Base-by-base conservation (phyloP, 768 basidiomycete species). In the Leccinellum luteum region DNA sequence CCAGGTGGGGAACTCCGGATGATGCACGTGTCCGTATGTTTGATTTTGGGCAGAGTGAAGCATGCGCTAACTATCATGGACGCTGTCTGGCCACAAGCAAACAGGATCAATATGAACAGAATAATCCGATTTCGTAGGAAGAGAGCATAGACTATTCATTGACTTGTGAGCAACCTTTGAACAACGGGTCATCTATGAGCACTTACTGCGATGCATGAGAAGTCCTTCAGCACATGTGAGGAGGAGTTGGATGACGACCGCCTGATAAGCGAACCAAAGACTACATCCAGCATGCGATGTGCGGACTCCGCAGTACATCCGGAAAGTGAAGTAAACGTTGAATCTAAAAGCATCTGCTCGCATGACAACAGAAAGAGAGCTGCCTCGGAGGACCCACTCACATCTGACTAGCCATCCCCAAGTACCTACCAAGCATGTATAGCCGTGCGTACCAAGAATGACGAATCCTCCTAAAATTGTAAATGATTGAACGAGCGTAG, bases 201-300 rank as follows among this genome's bases (percentile, higher is more conserved):
- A 59, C 68, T 32, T 56, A 69, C 68, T 35, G 25, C 56, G 64
- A 27, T 15, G 54, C 60, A 70, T 64, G 13, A 68, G 51, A 10
- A 63, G 21, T 4, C 8, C 23, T 52, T 66, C 58, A 2, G 53
- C 64, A 13, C 48, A 43, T n/a, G 25, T 1, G 3, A 70, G 52
- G 12, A 69, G 52, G 15, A 49, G 7, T 41, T 70, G 66, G 15
- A 63, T 19, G 6, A 51, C 15, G 8, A 19, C 0, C 3, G 66
- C 58, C 51, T 70, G 62, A 51, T 59, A 69, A 1, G 3, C 5
- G 23, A 57, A 62, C 68, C 68, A 69, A 6, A 47, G 1, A 13
- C 34, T 57, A 28, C 68, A 69, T 27, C 54, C 52, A 3, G 23
- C 1, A 7, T 55, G 44, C 0, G 62, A 30, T 3, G 59, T 56